Conservation (phyloP, 805 yeast species). For the Wickerhamiella azymoides region DNA sequence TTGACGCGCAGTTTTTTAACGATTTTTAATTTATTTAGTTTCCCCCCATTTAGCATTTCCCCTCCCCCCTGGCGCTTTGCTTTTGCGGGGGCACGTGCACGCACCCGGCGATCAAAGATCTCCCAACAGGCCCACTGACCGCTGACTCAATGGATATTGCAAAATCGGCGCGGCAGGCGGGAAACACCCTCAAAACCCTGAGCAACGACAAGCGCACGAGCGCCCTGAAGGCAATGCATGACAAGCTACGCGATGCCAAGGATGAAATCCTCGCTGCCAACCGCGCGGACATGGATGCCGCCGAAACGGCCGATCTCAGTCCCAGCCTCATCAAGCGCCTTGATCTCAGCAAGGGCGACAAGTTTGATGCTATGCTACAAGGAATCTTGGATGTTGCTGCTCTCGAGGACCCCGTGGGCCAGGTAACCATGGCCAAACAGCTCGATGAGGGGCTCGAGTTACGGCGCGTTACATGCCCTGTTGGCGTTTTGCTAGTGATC, state of each 20-base stretch:
- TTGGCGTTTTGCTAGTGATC: constrained; percentile 83
- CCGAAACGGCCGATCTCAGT: constrained; percentile 46
- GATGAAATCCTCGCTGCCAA: constrained; percentile 59
- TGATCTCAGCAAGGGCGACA: constrained; percentile 68
- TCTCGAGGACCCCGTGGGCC: constrained; percentile 87
- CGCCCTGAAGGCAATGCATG: constrained; percentile 61
- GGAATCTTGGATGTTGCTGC: constrained; percentile 87
- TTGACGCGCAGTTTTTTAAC: not conserved
- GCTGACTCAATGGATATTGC: constrained; percentile 40
- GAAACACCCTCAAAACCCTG: constrained; percentile 67
- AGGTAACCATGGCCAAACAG: constrained; percentile 64
- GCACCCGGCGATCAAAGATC: not conserved
- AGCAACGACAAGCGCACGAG: constrained; percentile 55
- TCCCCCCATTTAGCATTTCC: too few species aligned
- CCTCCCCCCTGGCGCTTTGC: too few species aligned
- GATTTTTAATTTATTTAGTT: not conserved
- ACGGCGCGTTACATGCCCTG: constrained; percentile 79
- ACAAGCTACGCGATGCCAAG: constrained; percentile 47
- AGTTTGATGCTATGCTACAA: constrained; percentile 85
- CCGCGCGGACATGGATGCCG: constrained; percentile 56
- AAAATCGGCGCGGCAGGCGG: constrained; percentile 64
- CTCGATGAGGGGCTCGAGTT: constrained; percentile 81
- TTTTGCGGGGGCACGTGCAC: too few species aligned
- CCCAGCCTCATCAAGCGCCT: constrained; percentile 67
- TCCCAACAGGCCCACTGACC: not conserved